Base-by-base conservation (phyloP, 352 stramenopile species). In the Phytophthora quininea region DNA sequence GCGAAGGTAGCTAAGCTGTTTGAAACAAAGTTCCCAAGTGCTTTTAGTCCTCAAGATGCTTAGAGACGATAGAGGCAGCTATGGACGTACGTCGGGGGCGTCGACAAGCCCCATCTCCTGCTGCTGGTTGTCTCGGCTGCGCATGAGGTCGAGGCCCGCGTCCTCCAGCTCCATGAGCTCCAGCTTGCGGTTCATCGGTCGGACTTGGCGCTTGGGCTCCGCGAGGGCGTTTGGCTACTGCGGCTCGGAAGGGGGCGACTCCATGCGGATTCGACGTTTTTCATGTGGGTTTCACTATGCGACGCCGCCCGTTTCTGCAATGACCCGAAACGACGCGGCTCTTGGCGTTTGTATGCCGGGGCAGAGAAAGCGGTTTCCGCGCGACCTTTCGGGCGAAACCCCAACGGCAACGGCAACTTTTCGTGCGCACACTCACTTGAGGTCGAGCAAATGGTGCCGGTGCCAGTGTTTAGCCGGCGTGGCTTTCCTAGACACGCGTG, bases 111-210 rank as follows among this genome's bases (percentile, higher is more conserved):
- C 58, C 48, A 90, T 79, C 37, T 93, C 86, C 31, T 77, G 61
- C 27, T 82, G 78, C 40, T 58, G 19, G 19, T 24, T 24, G 73
- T 53, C 43, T 65, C 38, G 29, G 50, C 35, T 29, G 30, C 63
- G 57, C 4, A 24, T 29, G 1, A 35, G 45, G n/a, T 47, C 40
- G 40, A 43, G 8, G 37, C 38, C 63, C 32, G 52, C 50, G 51
- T 67, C 66, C 8, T 74, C 60, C n/a, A 88, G 64, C 40, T 83
- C 75, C 64, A 88, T 73, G 67, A 94, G 86, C 65, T 91, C 86
- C 48, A 94, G 55, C 62, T 88, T 90, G 56, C 84, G 82, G 67
- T 85, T 92, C 84, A 92, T 94, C 1, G 61, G 63, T 54, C 14
- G 24, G 31, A 45, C 46, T 57, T 40, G 14, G 50, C 58, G 45